Base-by-base conservation (phyloP, 352 stramenopile genomes). In the Phytophthora colocasiae region DNA sequence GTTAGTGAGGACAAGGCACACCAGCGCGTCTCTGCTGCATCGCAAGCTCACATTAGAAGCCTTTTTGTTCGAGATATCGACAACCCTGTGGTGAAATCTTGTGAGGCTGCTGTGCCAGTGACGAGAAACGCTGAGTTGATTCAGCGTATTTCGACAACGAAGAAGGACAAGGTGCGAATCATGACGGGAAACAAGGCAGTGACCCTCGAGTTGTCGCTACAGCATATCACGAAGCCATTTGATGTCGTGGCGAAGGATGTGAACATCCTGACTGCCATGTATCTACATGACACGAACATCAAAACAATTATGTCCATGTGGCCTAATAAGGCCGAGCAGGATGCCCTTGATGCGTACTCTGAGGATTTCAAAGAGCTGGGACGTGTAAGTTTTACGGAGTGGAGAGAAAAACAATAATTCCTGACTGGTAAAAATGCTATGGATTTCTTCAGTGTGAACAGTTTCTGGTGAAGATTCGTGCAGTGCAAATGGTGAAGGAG, bases 251-350 rank as follows among this genome's bases (percentile, higher is more conserved):
- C 69, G 0, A 54, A 69, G 19, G 69, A 77, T 39, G 7, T 77
- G 1, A 65, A 71, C 32, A 44, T 71, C 6, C 47, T 77, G n/a
- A 71, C 63, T 22, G 69, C 63, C 10, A 62, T 66, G 39, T 73
- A 73, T 46, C 22, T 77, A 3, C 43, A 63, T 53, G 69, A 58
- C 29, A 67, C 64, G 12, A 60, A 73, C 11, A 65, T 77, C 29
- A 74, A 62, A 36, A 71, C 69, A 7, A 64, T 77, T 34, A 29
- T 77, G 29, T 52, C 69, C 3, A 74, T 77, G 69, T 77, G 69
- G 69, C 69, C 69, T 10, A 77, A 60, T 32, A 47, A 61, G 27
- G 58, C 48, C 15, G 69, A 77, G 17, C 44, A 73, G 39, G 51
- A 56, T 15, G 43, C 40, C 8, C 64, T 77, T 1, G 60, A 74